Evolutionary conservation across 1,284 basidiomycete species (phyloP).

Genomic region (Puccinia hordei): DNA sequence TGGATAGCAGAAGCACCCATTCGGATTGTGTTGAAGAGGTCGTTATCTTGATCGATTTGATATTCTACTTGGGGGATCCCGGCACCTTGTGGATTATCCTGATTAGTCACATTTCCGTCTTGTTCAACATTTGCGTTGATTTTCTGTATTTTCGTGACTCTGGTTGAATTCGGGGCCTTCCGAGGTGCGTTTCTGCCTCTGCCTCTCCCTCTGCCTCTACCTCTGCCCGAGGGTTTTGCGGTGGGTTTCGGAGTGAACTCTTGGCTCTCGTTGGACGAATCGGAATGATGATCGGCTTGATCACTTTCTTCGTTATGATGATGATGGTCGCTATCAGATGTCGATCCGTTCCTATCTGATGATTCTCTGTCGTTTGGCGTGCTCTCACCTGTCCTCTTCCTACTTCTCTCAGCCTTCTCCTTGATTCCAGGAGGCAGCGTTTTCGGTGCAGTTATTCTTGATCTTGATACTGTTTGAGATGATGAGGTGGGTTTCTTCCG

Average conservation of each 20-base stretch:
- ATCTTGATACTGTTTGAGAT: too few species aligned
- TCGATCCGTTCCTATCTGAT: background rate
- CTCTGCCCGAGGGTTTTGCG: background rate
- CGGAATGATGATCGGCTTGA: background rate
- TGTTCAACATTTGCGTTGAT: background rate
- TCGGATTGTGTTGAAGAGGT: constrained; percentile 43
- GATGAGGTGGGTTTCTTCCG: too few species aligned
- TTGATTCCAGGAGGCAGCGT: too few species aligned
- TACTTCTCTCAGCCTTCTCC: too few species aligned
- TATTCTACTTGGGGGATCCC: constrained; percentile 25
- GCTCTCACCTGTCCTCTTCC: background rate
- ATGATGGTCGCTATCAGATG: background rate
- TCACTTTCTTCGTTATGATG: background rate
- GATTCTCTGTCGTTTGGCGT: background rate
- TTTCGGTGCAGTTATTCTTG: too few species aligned
- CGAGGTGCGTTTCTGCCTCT: background rate
- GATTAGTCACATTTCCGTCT: constrained; percentile 20
- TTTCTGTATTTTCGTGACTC: background rate
- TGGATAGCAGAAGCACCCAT: constrained; percentile 35
- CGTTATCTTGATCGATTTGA: constrained; percentile 37
- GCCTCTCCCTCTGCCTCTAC: background rate
- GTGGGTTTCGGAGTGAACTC: constrained; percentile 29
- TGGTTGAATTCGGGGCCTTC: background rate
- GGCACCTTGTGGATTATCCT: background rate
- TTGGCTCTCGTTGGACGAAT: background rate